These are phyloP conservation scores for Candida sithepensis DNA, from an alignment of 805 yeast genomes.

Conservation along the genomic window DNA sequence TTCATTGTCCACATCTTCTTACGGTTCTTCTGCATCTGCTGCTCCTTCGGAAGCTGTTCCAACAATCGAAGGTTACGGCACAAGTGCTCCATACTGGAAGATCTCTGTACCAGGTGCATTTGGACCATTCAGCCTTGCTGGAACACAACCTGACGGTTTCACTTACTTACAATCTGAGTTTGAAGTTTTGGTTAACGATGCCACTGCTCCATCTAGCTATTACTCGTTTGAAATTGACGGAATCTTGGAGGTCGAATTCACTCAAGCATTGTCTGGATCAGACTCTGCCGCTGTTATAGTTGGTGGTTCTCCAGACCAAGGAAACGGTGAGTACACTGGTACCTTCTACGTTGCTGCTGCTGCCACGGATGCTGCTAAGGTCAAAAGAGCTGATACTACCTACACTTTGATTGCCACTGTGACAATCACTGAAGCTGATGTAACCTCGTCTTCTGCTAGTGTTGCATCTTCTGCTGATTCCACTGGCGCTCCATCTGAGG, in stretches of 20 bases:
- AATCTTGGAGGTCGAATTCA: background rate
- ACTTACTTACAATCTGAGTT: background rate
- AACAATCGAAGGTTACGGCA: background rate
- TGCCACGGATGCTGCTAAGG: constrained; percentile 3
- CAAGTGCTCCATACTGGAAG: background rate
- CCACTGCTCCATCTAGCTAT: background rate
- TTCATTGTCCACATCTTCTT: no score
- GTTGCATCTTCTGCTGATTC: constrained; percentile 8
- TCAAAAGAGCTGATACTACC: constrained; percentile 5
- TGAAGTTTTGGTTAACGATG: background rate
- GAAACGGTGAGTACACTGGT: background rate
- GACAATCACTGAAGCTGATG: constrained; percentile 11
- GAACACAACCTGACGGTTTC: background rate
- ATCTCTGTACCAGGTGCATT: background rate
- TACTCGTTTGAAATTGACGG: background rate
- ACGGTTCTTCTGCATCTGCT: constrained; percentile 2
- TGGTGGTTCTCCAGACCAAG: background rate
- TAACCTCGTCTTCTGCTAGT: background rate
- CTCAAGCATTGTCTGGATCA: background rate
- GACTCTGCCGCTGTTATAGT: background rate
- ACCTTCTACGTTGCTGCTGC: constrained; percentile 8
- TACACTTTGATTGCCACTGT: constrained; percentile 6
- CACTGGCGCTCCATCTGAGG: constrained; percentile 1
- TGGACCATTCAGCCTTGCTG: background rate
- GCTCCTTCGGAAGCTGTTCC: constrained; percentile 1